These are phyloP conservation scores for Penicillium turbatum DNA, from an alignment of 495 filamentous ascomycete genomes.

Conservation along the genomic window DNA sequence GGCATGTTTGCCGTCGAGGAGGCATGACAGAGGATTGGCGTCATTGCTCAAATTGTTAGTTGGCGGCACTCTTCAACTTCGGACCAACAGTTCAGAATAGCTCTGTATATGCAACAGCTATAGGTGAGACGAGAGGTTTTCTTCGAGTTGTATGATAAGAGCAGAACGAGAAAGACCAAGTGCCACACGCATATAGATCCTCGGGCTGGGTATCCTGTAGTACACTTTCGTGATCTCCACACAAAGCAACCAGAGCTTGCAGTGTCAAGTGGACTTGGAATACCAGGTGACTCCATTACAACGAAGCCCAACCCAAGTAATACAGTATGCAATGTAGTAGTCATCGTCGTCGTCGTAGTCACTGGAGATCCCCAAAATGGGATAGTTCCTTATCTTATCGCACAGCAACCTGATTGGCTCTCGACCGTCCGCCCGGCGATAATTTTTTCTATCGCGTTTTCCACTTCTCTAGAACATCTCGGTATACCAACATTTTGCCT, in stretches of 20 bases:
- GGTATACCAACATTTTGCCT: background rate
- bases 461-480: background rate
- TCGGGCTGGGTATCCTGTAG: background rate
- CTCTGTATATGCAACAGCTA: too few species aligned
- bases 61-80: background rate
- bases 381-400: constrained; percentile 24
- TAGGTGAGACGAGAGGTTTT: too few species aligned
- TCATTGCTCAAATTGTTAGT: background rate
- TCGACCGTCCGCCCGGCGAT: constrained; percentile 13
- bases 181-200: background rate
- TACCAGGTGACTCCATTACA: background rate
- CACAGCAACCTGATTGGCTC: constrained; percentile 13
- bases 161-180: background rate
- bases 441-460: constrained; percentile 24
- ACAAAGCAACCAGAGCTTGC: too few species aligned
- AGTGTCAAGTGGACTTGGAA: background rate
- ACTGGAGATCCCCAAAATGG: too few species aligned
- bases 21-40: background rate
- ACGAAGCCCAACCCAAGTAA: background rate
- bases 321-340: background rate
- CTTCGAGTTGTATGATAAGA: too few species aligned
- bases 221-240: too few species aligned
- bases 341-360: too few species aligned
- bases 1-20: background rate
- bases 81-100: too few species aligned